Percentiles rank a stretch among this genome's conserved stretches.
Evolutionary conservation across 768 basidiomycete species (phyloP).

Genomic region (Holtermanniella nyarrowii): DNA sequence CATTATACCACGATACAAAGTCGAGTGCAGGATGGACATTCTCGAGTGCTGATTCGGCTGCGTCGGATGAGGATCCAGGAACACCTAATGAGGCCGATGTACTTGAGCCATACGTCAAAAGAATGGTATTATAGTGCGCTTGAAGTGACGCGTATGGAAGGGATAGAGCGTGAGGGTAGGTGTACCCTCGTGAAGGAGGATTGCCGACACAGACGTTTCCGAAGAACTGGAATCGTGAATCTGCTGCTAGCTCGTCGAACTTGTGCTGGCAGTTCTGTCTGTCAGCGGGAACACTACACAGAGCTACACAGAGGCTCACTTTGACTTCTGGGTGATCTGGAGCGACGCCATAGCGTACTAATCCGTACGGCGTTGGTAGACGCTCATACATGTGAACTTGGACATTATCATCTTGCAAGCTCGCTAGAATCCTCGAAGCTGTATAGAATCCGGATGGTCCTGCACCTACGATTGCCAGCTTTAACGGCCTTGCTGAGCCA

Average conservation of each 20-base stretch:
- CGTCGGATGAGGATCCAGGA: conserved; percentile 46
- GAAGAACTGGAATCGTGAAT: conserved; percentile 75
- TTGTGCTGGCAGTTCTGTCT: conserved; percentile 91
- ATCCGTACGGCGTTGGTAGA: conserved; percentile 85
- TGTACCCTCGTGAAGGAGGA: conserved; percentile 17
- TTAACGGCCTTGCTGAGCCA: conserved; percentile 42
- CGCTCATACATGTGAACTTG: conserved; percentile 80
- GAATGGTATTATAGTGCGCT: conserved; percentile 67
- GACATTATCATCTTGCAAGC: conserved; percentile 46
- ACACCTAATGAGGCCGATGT: conserved; percentile 50
- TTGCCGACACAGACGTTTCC: conserved; percentile 57
- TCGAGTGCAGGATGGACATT: conserved; percentile 63
- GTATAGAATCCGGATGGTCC: conserved; percentile 97
- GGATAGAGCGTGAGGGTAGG: conserved; percentile 49
- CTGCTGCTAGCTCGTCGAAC: conserved; percentile 71
- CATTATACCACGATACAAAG: conserved; percentile 94
- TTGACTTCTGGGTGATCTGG: conserved; percentile 99
- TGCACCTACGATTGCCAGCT: conserved; percentile 82
- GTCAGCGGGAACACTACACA: background rate
- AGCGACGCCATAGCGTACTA: conserved; percentile 92
- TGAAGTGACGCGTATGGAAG: conserved; percentile 58
- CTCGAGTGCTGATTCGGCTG: conserved; percentile 39
- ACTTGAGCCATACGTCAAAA: conserved; percentile 79
- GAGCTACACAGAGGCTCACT: conserved; percentile 43
- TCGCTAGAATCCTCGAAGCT: conserved; percentile 69